A percentile compares a stretch with the other conserved stretches of the same genome.
phyloP scores from a whole-genome alignment of 345 rosid genomes.

The Eutrema japonicum region DNA sequence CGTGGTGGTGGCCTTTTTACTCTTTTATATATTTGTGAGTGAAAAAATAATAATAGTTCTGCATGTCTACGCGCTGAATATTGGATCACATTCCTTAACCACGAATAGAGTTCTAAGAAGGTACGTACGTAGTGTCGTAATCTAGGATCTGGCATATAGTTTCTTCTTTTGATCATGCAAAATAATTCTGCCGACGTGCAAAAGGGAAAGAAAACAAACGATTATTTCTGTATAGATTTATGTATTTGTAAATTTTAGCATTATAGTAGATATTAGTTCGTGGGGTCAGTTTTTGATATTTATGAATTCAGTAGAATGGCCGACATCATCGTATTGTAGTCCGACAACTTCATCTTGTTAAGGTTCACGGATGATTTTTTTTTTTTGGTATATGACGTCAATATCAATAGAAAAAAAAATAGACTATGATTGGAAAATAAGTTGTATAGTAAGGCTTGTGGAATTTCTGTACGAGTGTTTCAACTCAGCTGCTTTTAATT shows the following conservation, averaged over 20 bases:
- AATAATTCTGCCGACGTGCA: slow-evolving; percentile 13
- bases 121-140: background rate
- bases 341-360: slow-evolving; percentile 11
- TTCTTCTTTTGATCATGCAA: slow-evolving; percentile 13
- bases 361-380: background rate
- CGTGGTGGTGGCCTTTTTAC: background rate
- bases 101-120: slow-evolving; percentile 1
- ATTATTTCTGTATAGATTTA: background rate
- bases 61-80: background rate
- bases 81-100: slow-evolving; percentile 8
- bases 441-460: background rate
- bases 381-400: background rate
- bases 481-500: background rate
- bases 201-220: background rate
- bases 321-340: slow-evolving; percentile 39
- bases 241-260: background rate
- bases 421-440: background rate
- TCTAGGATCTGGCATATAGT: slow-evolving; percentile 13
- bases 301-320: slow-evolving; percentile 3
- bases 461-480: background rate
- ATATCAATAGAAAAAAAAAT: background rate
- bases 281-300: slow-evolving; percentile 16
- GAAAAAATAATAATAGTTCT: background rate
- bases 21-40: background rate
- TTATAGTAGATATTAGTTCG: slow-evolving; percentile 6